Evolutionary conservation across 148 eudicot species (phyloP), one percentile per base, ranked within the genome.

Genomic region (Vaccinium myrtillus): DNA sequence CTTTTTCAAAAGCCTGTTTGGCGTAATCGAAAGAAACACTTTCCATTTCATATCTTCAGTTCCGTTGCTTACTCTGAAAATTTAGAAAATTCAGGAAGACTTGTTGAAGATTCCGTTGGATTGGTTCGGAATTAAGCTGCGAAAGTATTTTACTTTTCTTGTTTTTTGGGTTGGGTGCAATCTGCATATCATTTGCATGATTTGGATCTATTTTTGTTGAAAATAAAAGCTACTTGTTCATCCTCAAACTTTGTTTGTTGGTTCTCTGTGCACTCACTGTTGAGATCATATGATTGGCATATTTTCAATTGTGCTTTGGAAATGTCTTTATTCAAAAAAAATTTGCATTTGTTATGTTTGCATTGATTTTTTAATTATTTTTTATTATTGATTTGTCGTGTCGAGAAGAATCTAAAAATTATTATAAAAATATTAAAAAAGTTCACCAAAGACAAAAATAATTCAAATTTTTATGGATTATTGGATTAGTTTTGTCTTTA

Each of bases 181-280:
- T 56, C 32, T 48, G 15, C 81, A 9, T 69, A 19, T 18, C 82
- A 51, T 30, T 36, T 18, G 0, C 8, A n/a, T 2, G 7, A 16
- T 73, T 32, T 2, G 82, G 82, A 54, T 55, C 30, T n/a, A 79
- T 54, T 55, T 56, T 54, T 32, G 48, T 32, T 18, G 16, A 32
- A 18, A 81, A 67, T 67, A 81, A 67, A 81, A 69, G 83, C 61
- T 49, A 69, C 61, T 69, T 50, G 77, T 25, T 69, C 25, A 16
- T 25, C 23, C 43, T 81, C 77, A 9, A 46, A 43, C 5, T 67
- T 50, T 4, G 14, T 69, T 53, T 18, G 11, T 69, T 53, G 15
- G 48, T 13, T 69, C 23, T 50, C 8, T 27, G 15, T 2, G 48
- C 15, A 69, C 25, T 25, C 19, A 3, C 0, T 79, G 16, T 32